These are phyloP conservation scores for Penicillium soppii DNA, from an alignment of 495 filamentous ascomycete species.

Conservation along the genomic window DNA sequence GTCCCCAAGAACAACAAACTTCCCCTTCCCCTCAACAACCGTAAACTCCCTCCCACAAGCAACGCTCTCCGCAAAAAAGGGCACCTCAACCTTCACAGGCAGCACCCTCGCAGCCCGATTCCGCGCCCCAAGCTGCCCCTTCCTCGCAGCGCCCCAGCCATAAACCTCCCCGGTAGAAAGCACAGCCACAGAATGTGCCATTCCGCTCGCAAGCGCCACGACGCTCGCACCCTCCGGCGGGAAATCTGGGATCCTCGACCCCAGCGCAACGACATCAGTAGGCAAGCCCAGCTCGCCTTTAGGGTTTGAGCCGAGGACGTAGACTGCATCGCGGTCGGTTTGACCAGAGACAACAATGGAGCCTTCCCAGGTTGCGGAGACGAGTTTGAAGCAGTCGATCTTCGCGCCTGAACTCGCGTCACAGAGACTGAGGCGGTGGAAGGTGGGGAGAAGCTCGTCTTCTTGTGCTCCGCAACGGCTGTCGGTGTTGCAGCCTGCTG, in stretches of 20 bases:
- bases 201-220: constrained; percentile 62
- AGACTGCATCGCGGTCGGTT: constrained; percentile 45
- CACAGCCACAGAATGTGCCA: constrained; percentile 73
- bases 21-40: constrained; percentile 54
- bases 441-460: too few relatives aligned
- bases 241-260: constrained; percentile 53
- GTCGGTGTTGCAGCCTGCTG: constrained; percentile 58
- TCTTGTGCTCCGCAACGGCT: constrained; percentile 39
- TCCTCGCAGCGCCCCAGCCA: constrained; percentile 84
- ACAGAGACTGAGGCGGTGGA: constrained; percentile 29
- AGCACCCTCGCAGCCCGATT: constrained; percentile 39
- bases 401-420: constrained; percentile 6
- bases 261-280: constrained; percentile 3
- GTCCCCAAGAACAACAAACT: constrained; percentile 62
- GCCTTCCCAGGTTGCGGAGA: constrained; percentile 76
- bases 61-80: constrained; percentile 52
- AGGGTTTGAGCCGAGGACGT: constrained; percentile 58
- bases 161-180: constrained; percentile 73
- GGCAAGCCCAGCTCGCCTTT: constrained; percentile 72
- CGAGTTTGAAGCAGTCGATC: constrained; percentile 27
- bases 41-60: constrained; percentile 85
- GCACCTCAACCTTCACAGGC: constrained; percentile 59
- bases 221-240: constrained; percentile 54
- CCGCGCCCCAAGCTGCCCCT: constrained; percentile 73
- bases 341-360: constrained; percentile 52